Evolutionary conservation across 495 filamentous ascomycete genomes (phyloP).

Genomic region (Arthonia radiata): DNA sequence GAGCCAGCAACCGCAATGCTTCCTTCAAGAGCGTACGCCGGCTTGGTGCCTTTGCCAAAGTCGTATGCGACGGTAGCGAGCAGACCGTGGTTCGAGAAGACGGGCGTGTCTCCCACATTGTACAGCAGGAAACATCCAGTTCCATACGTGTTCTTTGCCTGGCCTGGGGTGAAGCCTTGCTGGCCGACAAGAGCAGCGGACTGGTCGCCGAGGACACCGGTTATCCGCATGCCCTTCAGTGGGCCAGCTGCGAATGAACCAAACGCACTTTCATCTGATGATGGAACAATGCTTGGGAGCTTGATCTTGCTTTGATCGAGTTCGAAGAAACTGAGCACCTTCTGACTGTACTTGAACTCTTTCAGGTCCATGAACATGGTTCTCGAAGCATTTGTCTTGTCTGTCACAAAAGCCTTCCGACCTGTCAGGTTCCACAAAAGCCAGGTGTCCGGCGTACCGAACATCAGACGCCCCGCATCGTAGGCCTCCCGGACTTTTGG

Average conservation of each 20-base stretch:
- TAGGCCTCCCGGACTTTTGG: constrained; percentile 51
- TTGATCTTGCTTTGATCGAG: constrained; percentile 50
- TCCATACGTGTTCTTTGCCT: constrained; percentile 90
- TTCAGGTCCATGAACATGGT: constrained; percentile 95
- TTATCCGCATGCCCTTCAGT: constrained; percentile 53
- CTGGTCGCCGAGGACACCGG: constrained; percentile 79
- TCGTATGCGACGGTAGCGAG: constrained; percentile 73
- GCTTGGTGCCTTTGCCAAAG: constrained; percentile 42
- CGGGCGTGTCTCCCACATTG: constrained; percentile 75
- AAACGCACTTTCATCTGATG: constrained; percentile 52
- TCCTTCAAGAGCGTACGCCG: constrained; percentile 79
- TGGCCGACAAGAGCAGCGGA: constrained; percentile 83
- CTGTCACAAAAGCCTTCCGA: constrained; percentile 59
- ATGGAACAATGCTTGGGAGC: constrained; percentile 69
- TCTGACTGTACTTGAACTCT: constrained; percentile 65
- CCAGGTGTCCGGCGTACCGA: constrained; percentile 91
- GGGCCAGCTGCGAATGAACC: constrained; percentile 40
- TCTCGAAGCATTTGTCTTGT: constrained; percentile 75
- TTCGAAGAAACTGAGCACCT: constrained; percentile 58
- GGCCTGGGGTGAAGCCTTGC: constrained; percentile 64
- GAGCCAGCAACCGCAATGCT: constrained; percentile 79
- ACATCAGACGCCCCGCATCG: constrained; percentile 54
- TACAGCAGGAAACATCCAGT: constrained; percentile 91
- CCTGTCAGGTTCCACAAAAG: constrained; percentile 78
- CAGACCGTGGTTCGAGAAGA: constrained; percentile 73